These are phyloP conservation scores for Linnemannia zychae DNA, from an alignment of 192 early-diverging fungal species.

Conservation along the genomic window DNA sequence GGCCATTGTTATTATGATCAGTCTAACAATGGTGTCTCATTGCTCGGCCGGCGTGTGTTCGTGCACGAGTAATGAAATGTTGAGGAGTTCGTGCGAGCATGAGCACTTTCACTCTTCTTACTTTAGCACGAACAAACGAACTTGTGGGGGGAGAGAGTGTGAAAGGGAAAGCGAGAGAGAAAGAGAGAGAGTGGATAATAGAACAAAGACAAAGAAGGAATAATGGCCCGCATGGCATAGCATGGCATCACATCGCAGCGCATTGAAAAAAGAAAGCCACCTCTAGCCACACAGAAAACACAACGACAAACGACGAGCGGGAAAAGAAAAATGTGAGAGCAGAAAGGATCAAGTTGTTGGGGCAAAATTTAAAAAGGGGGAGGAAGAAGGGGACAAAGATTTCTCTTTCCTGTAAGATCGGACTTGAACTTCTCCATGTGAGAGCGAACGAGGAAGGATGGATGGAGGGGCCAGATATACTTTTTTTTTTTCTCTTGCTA, in stretches of 20 bases:
- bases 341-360: conserved; percentile 25
- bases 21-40: neutral
- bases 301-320: conserved; percentile 12
- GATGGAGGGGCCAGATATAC: neutral
- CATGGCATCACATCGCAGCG: conserved; percentile 1
- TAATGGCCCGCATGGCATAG: neutral
- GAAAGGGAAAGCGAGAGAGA: neutral
- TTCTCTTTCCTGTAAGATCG: neutral
- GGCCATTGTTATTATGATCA: neutral
- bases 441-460: conserved; percentile 30
- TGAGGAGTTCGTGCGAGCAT: neutral
- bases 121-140: neutral
- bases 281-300: neutral
- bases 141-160: neutral
- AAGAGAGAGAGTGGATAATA: conserved; percentile 7
- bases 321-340: conserved; percentile 1
- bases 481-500: neutral
- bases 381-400: too few relatives aligned
- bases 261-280: neutral
- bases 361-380: conserved; percentile 16
- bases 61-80: neutral
- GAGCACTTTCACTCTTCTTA: neutral
- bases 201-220: neutral
- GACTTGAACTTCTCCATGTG: conserved; percentile 28
- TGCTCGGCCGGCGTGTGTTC: neutral